phyloP scores from a whole-genome alignment of 1,284 basidiomycete species.

The Ustilago nuda region DNA sequence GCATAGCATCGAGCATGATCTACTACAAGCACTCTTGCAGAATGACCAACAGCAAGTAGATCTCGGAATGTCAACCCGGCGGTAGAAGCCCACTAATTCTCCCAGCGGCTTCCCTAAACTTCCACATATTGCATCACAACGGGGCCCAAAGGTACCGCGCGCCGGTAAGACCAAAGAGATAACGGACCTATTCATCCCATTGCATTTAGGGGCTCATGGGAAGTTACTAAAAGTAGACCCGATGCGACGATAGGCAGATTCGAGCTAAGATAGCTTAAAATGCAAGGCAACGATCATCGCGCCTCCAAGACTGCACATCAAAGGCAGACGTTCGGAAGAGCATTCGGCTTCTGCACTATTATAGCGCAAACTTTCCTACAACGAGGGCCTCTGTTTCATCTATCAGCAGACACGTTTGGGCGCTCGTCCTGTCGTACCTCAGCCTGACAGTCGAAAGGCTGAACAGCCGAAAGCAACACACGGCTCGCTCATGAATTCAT shows the following conservation, averaged over 20 bases:
- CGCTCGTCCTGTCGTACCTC: too few species aligned
- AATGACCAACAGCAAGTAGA: not conserved
- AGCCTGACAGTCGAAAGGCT: too few species aligned
- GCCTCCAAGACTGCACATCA: slow-evolving; percentile 3
- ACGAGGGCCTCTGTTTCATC: not conserved
- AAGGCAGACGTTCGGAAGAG: not conserved
- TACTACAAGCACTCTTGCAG: not conserved
- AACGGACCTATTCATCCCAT: not conserved
- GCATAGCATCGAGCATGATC: not conserved
- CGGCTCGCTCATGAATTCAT: not conserved
- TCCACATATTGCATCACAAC: not conserved
- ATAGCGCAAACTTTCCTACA: not conserved
- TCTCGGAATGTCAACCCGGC: not conserved
- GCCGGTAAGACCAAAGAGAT: not conserved
- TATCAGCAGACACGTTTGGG: too few species aligned
- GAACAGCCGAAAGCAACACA: not conserved
- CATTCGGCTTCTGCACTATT: not conserved
- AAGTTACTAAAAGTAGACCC: slow-evolving; percentile 1
- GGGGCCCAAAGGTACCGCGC: not conserved
- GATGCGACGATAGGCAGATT: not conserved
- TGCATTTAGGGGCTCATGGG: not conserved
- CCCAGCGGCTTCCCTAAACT: not conserved
- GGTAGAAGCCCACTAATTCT: not conserved
- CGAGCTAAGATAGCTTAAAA: not conserved
- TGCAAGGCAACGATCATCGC: slow-evolving; percentile 12